Evolutionary conservation across 2,329 filamentous ascomycete species (phyloP).

Genomic region (Leptoxyphium fumago): DNA sequence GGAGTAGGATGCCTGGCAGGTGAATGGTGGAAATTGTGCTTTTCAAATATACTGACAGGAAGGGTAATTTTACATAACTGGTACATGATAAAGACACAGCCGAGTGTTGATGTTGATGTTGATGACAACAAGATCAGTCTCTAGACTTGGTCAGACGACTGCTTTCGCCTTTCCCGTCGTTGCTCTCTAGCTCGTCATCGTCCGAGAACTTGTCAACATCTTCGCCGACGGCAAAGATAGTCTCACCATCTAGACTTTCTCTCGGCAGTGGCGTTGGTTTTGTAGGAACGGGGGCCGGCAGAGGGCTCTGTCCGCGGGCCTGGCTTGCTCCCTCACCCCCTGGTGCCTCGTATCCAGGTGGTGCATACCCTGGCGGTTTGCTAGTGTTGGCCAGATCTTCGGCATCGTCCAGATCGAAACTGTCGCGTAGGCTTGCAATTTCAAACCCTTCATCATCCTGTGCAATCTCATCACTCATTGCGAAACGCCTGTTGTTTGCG

Average conservation of each 20-base stretch:
- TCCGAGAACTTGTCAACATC: constrained; percentile 28
- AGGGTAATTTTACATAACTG: too few relatives aligned
- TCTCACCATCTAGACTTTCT: constrained; percentile 70
- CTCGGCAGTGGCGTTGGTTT: constrained; percentile 36
- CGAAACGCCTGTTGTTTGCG: constrained; percentile 89
- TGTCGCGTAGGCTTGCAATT: constrained; percentile 78
- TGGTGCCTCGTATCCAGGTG: constrained; percentile 1
- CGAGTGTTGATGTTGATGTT: too few relatives aligned
- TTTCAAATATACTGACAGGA: too few relatives aligned
- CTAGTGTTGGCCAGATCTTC: constrained; percentile 19
- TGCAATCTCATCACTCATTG: constrained; percentile 97
- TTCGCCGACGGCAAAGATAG: constrained; percentile 88
- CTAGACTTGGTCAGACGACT: neutral
- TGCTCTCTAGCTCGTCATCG: neutral
- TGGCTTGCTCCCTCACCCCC: constrained; percentile 5
- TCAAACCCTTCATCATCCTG: constrained; percentile 98
- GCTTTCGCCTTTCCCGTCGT: neutral
- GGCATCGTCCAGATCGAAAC: constrained; percentile 48
- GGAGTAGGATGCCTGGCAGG: too few relatives aligned
- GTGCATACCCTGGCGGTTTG: constrained; percentile 1
- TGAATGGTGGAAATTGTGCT: too few relatives aligned
- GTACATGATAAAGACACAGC: too few relatives aligned
- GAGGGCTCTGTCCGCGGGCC: constrained; percentile 27
- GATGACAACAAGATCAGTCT: neutral
- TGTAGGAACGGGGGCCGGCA: constrained; percentile 38